phyloP scores from a whole-genome alignment of 208 protist species.

The Trypanosoma rangeli region DNA sequence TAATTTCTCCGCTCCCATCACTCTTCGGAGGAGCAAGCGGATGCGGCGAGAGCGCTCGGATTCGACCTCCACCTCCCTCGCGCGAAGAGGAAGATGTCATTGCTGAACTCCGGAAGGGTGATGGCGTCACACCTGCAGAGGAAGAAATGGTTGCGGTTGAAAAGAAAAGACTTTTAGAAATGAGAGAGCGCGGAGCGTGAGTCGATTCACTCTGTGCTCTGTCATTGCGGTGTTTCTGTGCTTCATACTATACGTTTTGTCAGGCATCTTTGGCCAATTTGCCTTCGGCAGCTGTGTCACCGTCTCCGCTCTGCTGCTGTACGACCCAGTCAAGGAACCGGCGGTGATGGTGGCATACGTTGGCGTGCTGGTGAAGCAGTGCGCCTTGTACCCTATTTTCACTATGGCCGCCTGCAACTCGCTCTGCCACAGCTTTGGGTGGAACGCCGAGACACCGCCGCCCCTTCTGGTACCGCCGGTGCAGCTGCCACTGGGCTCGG shows the following conservation, averaged over 20 bases:
- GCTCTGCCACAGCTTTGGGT: slow-evolving; percentile 54
- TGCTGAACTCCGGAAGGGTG: too few relatives aligned
- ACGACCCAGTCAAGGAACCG: slow-evolving; percentile 54
- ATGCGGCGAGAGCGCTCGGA: too few relatives aligned
- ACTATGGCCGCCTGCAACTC: slow-evolving; percentile 61
- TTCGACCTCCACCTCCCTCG: too few relatives aligned
- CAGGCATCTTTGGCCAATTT: slow-evolving; percentile 62
- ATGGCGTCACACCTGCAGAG: too few relatives aligned
- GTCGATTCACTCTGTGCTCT: slow-evolving; percentile 39
- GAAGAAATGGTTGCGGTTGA: too few relatives aligned
- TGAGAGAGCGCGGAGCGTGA: slow-evolving; percentile 32
- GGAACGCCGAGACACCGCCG: slow-evolving; percentile 50
- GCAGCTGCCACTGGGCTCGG: too few relatives aligned
- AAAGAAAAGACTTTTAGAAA: neutral
- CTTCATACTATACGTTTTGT: slow-evolving; percentile 53
- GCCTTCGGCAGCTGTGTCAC: slow-evolving; percentile 52
- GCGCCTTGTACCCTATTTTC: slow-evolving; percentile 53
- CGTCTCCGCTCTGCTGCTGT: slow-evolving; percentile 59
- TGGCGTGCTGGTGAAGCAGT: slow-evolving; percentile 62
- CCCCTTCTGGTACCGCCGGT: too few relatives aligned
- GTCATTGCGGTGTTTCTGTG: slow-evolving; percentile 47
- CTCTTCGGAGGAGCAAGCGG: too few relatives aligned
- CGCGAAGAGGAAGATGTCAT: too few relatives aligned
- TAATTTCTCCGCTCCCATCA: too few relatives aligned
- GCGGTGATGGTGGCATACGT: slow-evolving; percentile 58